A percentile compares a stretch with the other conserved stretches of the same genome.
These are phyloP conservation scores for Leptodontidium sp. DNA, from an alignment of 2,329 filamentous ascomycete genomes.

Conservation along the genomic window DNA sequence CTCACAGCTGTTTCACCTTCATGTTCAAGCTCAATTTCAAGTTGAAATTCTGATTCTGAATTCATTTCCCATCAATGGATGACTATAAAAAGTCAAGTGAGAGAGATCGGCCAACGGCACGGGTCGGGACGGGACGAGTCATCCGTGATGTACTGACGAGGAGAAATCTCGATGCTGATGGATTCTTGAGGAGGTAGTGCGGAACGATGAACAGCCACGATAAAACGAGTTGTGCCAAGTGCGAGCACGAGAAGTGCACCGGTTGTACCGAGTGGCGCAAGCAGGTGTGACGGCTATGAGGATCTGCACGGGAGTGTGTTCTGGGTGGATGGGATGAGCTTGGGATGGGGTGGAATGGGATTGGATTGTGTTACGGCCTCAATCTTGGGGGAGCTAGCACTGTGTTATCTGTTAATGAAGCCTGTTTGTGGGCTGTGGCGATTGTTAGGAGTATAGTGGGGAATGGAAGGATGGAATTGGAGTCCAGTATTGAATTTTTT, in stretches of 20 bases:
- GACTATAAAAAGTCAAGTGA: too few relatives aligned
- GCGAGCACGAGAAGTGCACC: constrained; percentile 28
- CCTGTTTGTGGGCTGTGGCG: too few relatives aligned
- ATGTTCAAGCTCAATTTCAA: too few relatives aligned
- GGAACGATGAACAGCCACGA: constrained; percentile 24
- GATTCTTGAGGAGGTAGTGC: constrained; percentile 17
- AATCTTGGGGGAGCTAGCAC: too few relatives aligned
- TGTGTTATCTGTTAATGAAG: too few relatives aligned
- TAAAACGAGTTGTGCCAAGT: constrained; percentile 19
- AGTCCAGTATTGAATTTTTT: too few relatives aligned
- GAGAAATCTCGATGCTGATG: too few relatives aligned
- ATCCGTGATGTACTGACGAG: background rate
- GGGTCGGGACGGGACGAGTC: background rate
- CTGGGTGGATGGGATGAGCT: background rate
- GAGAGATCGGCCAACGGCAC: too few relatives aligned
- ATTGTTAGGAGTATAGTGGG: too few relatives aligned
- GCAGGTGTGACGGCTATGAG: constrained; percentile 24
- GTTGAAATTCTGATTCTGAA: background rate
- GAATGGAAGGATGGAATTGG: too few relatives aligned
- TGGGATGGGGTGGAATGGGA: background rate
- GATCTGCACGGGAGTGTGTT: background rate
- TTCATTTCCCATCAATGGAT: background rate
- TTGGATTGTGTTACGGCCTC: too few relatives aligned
- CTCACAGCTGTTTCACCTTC: background rate
- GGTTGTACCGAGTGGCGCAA: constrained; percentile 30